phyloP scores from a whole-genome alignment of 345 rosid genomes.

The Eutrema heterophyllum region DNA sequence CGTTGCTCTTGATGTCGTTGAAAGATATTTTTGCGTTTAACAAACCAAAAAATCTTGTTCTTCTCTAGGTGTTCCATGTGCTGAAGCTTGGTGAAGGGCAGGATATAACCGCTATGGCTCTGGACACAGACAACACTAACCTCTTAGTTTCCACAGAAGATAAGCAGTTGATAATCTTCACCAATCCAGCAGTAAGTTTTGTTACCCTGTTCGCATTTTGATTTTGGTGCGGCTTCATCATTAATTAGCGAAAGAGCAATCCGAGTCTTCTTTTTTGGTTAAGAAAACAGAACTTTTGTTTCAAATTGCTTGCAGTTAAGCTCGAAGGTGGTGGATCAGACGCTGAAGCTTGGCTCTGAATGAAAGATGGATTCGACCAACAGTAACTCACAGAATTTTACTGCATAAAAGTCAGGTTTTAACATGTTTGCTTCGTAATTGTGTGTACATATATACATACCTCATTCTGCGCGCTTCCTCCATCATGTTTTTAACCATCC shows the following conservation, averaged over 20 bases:
- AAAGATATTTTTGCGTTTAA: background rate
- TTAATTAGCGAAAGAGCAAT: background rate
- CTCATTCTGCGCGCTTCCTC: background rate
- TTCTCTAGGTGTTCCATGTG: slow-evolving; percentile 64
- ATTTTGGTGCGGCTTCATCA: background rate
- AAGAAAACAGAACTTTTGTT: background rate
- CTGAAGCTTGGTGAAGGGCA: slow-evolving; percentile 67
- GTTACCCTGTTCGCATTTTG: background rate
- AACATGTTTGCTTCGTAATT: background rate
- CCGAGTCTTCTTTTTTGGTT: background rate
- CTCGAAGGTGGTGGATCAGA: slow-evolving; percentile 72
- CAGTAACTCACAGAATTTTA: background rate
- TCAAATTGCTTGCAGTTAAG: slow-evolving; percentile 53
- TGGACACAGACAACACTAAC: slow-evolving; percentile 76
- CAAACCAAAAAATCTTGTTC: background rate
- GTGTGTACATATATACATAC: background rate
- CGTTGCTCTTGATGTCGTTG: background rate
- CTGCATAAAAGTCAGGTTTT: background rate
- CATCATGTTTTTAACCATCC: background rate
- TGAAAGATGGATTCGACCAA: background rate
- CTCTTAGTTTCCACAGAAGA: slow-evolving; percentile 84
- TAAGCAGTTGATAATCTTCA: slow-evolving; percentile 82
- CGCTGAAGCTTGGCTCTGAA: slow-evolving; percentile 83
- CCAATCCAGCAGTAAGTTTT: slow-evolving; percentile 82
- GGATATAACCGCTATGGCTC: slow-evolving; percentile 73